phyloP scores from a whole-genome alignment of 768 basidiomycete genomes.

The Dentipellis sp. region DNA sequence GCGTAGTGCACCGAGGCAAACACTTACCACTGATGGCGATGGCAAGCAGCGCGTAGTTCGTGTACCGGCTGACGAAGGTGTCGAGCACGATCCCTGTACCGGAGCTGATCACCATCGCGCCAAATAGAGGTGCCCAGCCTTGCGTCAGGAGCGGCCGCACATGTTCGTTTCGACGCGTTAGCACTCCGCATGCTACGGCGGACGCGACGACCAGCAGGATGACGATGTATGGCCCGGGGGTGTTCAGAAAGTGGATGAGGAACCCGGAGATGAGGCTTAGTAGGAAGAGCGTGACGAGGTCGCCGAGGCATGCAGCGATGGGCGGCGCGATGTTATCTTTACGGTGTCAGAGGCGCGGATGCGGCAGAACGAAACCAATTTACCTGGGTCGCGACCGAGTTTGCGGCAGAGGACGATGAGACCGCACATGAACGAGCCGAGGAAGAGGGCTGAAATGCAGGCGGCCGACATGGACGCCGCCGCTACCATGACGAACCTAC shows the following conservation, averaged over 20 bases:
- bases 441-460: conserved; percentile 61
- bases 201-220: conserved; percentile 39
- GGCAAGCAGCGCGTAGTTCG: conserved; percentile 81
- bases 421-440: conserved; percentile 89
- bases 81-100: conserved; percentile 90
- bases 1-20: neutral
- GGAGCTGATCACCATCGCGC: conserved; percentile 83
- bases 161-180: conserved; percentile 56
- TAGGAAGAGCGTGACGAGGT: conserved; percentile 82
- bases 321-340: conserved; percentile 95
- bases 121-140: conserved; percentile 87
- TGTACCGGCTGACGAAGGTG: conserved; percentile 76
- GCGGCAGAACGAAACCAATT: conserved; percentile 9
- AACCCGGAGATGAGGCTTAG: conserved; percentile 65
- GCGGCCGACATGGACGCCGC: conserved; percentile 76
- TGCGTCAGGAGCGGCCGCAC: conserved; percentile 66
- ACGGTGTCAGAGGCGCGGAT: neutral
- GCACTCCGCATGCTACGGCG: conserved; percentile 37
- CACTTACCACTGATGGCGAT: conserved; percentile 77
- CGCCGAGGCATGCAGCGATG: conserved; percentile 86
- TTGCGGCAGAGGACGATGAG: conserved; percentile 73
- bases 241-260: conserved; percentile 59
- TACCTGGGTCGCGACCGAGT: conserved; percentile 79
- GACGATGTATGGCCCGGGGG: conserved; percentile 49
- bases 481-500: conserved; percentile 68